Conservation (phyloP, 2,329 filamentous ascomycete genomes). For the Akanthomyces lecanii region DNA sequence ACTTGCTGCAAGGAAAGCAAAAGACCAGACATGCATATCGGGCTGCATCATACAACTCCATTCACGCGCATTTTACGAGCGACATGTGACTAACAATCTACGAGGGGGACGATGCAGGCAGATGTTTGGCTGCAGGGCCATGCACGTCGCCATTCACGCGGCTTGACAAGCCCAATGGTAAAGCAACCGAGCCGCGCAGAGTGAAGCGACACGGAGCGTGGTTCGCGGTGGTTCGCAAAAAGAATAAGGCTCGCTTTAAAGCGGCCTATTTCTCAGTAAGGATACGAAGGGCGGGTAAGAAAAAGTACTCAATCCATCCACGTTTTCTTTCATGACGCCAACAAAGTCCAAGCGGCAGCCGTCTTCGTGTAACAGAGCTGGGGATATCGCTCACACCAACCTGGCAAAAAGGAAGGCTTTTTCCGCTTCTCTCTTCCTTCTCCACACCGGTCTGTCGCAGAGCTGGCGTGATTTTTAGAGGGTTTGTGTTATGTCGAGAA, state of each 20-base stretch:
- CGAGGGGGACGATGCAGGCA: neutral
- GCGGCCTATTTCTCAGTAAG: too few species aligned
- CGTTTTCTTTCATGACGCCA: neutral
- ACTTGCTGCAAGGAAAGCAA: neutral
- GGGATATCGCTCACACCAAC: too few species aligned
- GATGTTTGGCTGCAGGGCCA: neutral
- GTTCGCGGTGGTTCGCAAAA: neutral
- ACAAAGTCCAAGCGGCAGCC: neutral
- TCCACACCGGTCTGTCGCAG: neutral
- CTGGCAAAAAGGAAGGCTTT: neutral
- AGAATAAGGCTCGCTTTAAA: neutral
- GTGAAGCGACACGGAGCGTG: neutral
- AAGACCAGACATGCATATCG: too few species aligned
- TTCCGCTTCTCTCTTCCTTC: neutral
- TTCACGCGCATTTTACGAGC: neutral
- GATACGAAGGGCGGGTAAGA: neutral
- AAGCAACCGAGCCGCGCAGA: too few species aligned
- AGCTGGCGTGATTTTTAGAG: neutral
- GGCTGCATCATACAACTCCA: too few species aligned
- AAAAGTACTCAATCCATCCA: neutral
- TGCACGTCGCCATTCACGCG: neutral
- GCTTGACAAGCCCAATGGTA: too few species aligned
- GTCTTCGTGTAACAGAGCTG: neutral
- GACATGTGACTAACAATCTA: neutral
- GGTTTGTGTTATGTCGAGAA: neutral